A percentile compares a stretch with the other conserved stretches of the same genome.
Evolutionary conservation across 2,329 filamentous ascomycete species (phyloP).

Genomic region (Cytospora leucostoma): DNA sequence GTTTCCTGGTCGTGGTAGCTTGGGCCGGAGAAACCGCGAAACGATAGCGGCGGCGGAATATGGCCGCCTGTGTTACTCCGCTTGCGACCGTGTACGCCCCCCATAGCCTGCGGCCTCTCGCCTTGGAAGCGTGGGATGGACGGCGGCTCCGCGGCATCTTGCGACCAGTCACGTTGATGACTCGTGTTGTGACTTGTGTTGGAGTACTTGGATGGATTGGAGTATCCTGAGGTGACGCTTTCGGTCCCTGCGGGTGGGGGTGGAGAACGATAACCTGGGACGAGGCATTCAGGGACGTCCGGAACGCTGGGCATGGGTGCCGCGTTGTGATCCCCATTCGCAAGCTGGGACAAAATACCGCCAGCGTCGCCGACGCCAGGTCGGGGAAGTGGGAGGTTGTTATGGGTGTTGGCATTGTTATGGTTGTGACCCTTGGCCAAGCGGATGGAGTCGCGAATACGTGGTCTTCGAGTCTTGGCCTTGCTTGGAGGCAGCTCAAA

Average conservation of each 20-base stretch:
- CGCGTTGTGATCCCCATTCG: slow-evolving; percentile 17
- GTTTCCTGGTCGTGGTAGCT: slow-evolving; percentile 44
- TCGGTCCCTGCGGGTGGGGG: slow-evolving; percentile 12
- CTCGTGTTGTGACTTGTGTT: background rate
- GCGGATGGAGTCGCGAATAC: slow-evolving; percentile 85
- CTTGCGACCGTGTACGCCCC: slow-evolving; percentile 69
- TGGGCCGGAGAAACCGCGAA: slow-evolving; percentile 75
- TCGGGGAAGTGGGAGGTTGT: slow-evolving; percentile 38
- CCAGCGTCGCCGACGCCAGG: slow-evolving; percentile 25
- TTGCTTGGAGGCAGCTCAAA: slow-evolving; percentile 48
- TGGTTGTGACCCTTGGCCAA: slow-evolving; percentile 72
- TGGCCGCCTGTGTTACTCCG: slow-evolving; percentile 86
- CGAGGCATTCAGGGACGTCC: slow-evolving; percentile 47
- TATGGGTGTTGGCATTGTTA: slow-evolving; percentile 67
- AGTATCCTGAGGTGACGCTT: slow-evolving; percentile 26
- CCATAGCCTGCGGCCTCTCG: slow-evolving; percentile 41
- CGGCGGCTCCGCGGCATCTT: slow-evolving; percentile 70
- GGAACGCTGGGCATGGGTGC: slow-evolving; percentile 48
- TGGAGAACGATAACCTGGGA: slow-evolving; percentile 33
- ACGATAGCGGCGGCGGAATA: slow-evolving; percentile 67
- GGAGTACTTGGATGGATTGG: slow-evolving; percentile 33
- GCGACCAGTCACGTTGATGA: slow-evolving; percentile 50
- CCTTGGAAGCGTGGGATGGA: slow-evolving; percentile 70
- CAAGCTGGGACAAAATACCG: slow-evolving; percentile 18
- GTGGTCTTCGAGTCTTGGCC: slow-evolving; percentile 50